Base-by-base conservation (phyloP, 257 asterid species). In the Plantago major region DNA sequence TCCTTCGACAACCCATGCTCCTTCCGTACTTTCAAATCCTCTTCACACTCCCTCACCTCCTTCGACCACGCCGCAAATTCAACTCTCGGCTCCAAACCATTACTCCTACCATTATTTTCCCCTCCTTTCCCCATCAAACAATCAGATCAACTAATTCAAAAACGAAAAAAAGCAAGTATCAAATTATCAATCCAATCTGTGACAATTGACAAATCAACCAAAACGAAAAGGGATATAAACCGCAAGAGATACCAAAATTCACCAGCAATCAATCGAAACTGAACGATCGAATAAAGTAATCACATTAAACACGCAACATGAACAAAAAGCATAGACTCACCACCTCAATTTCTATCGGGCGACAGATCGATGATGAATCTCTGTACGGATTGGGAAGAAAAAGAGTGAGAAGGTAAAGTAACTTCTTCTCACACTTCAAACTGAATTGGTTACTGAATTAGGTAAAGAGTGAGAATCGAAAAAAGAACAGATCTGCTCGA, bases 61-160 rank as follows among this genome's bases (percentile, higher is more conserved):
- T 79, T 80, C 6, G 89, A 70, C 99, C 99, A 93, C 1, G 90
- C 88, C 40, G 94, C 76, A 42, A 43, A 82, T 33, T 51, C 61
- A 45, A 15, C 33, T 13, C 46, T 71, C 22, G 40, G 6, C 8
- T 72, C 79, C 67, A 69, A 69, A 72, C 66, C 65, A 26, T 78
- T 90, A 51, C 65, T 62, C 73, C 63, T 78, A 49, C 97, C 91
- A 51, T 74, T 74, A 74, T 79, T 62, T 38, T 89, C 67, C 79
- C 92, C 95, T 60, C 91, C 99, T 76, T 77, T 93, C 5, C 99
- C 99, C 99, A 92, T 92, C 54, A 78, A 74, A 49, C 68, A 59
- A 55, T 28, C 60, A 9, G 28, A 1, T 30, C 18, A 55, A 33
- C 40, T 33, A 33, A 33, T 33, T 46, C 15, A 56, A 73, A 61